Evolutionary conservation across 176 grass and related monocot genomes (phyloP).

Genomic region (Pharus latifolius): DNA sequence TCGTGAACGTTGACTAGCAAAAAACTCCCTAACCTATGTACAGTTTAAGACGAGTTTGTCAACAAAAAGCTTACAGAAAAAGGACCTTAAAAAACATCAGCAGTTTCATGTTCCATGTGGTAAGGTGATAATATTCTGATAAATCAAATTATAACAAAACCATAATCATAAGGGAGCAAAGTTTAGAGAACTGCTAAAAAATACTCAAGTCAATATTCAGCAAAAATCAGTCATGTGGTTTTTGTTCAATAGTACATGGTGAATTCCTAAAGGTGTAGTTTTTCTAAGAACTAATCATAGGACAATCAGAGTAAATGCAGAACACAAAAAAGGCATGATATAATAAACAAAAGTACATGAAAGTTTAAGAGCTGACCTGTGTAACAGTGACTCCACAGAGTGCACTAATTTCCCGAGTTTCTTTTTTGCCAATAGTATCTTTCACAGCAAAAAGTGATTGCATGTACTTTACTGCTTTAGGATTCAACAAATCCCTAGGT

Average conservation of each 20-base stretch:
- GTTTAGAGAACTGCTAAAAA: background rate
- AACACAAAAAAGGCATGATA: background rate
- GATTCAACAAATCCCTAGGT: slow-evolving; percentile 89
- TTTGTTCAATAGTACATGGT: background rate
- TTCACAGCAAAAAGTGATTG: slow-evolving; percentile 97
- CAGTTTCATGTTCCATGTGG: background rate
- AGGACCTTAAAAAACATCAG: background rate
- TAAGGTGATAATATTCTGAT: background rate
- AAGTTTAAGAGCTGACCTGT: slow-evolving; percentile 52
- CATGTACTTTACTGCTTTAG: slow-evolving; percentile 81
- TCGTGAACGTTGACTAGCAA: slow-evolving; percentile 65
- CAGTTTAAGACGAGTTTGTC: background rate
- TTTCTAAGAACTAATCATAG: background rate
- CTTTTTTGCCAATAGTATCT: slow-evolving; percentile 90
- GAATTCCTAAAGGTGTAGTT: background rate
- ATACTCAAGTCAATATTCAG: background rate
- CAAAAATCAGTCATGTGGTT: background rate
- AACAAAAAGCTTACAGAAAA: background rate
- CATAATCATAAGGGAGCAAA: background rate
- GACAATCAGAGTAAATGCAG: background rate
- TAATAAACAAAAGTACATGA: background rate
- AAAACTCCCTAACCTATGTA: slow-evolving; percentile 73
- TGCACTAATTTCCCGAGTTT: slow-evolving; percentile 81
- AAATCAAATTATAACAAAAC: background rate
- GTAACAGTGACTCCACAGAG: slow-evolving; percentile 72